Evolutionary conservation across 148 eudicot genomes (phyloP), one percentile per base, ranked within the genome.

Genomic region (Cornus controversa): DNA sequence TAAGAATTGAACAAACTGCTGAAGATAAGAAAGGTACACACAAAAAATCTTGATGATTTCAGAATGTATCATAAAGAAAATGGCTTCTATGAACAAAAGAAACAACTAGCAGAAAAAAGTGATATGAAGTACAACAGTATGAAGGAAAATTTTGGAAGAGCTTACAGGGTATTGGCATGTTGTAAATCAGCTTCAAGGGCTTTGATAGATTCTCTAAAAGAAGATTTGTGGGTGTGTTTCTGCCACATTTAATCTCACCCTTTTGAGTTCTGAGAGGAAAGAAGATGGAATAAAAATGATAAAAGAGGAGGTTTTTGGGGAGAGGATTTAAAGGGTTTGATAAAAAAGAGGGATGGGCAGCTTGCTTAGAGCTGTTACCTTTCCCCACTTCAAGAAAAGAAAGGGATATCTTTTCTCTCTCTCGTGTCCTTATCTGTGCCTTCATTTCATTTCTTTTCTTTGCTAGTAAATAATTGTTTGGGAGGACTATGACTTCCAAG

Each of bases 121-220:
- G 66, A 8, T 34, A 66, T 34, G 58, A 47, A 54, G 22, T 54
- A 54, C 45, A 23, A 27, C 36, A 27, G 58, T 31, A 42, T 26
- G 2, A 10, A 16, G 54, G 60, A 25, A 27, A 11, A 45, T 45
- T 45, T 24, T 26, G 29, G 57, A 81, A 71, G 23, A 26, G 68
- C 87, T 88, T 89, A 92, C 97, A 94, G 78, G 65, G 57, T 83
- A 82, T 94, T 94, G 84, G 98, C 97, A 92, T 94, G 94, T 22
- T 89, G 97, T 45, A 94, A 86, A 87, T 94, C 91, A 91, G 94
- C 93, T 88, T 92, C 97, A 83, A 92, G 92, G 79, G 91, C 77
- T 80, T 92, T 85, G 72, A 92, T 80, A 34, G 97, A 94, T 74
- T 92, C 97, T 80, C 85, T 88, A 80, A 79, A 90, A 77, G 85